These are phyloP conservation scores for Eucalyptus albens DNA, from an alignment of 345 rosid genomes.

Conservation along the genomic window DNA sequence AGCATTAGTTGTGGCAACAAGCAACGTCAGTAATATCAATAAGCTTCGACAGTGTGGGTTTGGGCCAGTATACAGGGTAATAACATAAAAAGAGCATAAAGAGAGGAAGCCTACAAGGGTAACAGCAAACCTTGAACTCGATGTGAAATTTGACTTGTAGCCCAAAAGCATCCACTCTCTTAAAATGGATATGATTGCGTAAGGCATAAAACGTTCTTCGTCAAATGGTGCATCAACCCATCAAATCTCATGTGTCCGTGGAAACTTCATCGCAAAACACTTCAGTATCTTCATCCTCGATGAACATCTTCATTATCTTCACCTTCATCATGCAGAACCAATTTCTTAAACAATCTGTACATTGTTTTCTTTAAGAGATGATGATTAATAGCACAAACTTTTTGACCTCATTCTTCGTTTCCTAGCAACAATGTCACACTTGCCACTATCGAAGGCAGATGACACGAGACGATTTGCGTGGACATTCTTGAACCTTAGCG, in stretches of 20 bases:
- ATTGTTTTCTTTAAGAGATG: background rate
- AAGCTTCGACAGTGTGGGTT: background rate
- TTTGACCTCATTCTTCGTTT: background rate
- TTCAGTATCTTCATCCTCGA: background rate
- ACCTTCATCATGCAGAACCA: background rate
- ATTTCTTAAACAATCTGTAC: background rate
- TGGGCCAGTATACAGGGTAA: too few relatives aligned
- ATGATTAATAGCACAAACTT: background rate
- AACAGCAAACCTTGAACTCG: too few relatives aligned
- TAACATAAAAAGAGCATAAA: too few relatives aligned
- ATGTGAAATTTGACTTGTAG: too few relatives aligned
- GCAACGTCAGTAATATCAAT: constrained; percentile 7
- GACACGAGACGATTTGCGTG: background rate
- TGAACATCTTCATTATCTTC: background rate
- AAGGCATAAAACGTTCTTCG: background rate
- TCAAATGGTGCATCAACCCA: background rate
- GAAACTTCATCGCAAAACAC: background rate
- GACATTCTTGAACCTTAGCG: background rate
- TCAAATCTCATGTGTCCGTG: background rate
- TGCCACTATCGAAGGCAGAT: background rate
- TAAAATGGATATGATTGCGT: background rate
- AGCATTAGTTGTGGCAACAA: constrained; percentile 19
- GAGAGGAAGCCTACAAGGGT: too few relatives aligned
- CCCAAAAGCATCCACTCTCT: too few relatives aligned
- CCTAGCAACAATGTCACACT: background rate